Conservation (phyloP, 1,284 basidiomycete genomes). For the Heterobasidion occidentale region DNA sequence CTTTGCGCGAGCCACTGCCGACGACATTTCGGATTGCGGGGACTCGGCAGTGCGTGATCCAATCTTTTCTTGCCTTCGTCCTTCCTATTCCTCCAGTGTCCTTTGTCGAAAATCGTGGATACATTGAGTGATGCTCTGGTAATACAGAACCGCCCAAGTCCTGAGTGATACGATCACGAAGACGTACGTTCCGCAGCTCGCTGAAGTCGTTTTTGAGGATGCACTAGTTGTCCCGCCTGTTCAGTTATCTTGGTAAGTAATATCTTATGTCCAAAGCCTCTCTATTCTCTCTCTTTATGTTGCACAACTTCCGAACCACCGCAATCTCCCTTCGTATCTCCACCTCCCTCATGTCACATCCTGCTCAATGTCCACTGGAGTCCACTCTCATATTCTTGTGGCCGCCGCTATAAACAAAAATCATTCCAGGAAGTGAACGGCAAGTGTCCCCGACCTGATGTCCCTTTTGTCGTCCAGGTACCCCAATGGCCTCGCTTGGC, state of each 20-base stretch:
- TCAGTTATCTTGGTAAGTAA: conserved; percentile 70
- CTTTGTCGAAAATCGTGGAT: background rate
- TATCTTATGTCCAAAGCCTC: background rate
- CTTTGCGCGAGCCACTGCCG: conserved; percentile 72
- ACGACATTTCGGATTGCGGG: conserved; percentile 94
- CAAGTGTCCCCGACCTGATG: background rate
- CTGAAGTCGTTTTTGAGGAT: conserved; percentile 73
- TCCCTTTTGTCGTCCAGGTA: conserved; percentile 52
- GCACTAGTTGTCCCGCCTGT: conserved; percentile 72
- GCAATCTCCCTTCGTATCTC: background rate
- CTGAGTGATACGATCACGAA: conserved; percentile 71
- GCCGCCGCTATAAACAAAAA: background rate
- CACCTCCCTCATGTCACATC: background rate
- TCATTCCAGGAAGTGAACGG: background rate
- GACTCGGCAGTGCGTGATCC: conserved; percentile 63
- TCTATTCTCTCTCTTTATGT: background rate
- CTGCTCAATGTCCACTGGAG: background rate
- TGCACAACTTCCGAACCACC: background rate
- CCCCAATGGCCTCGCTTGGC: conserved; percentile 92
- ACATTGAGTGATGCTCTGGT: background rate
- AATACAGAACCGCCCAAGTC: conserved; percentile 56
- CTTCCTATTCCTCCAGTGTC: background rate
- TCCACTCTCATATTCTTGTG: background rate
- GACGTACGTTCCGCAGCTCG: conserved; percentile 74
- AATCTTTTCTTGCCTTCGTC: background rate